These are phyloP conservation scores for Amphichorda felina DNA, from an alignment of 2,329 filamentous ascomycete species.

Conservation along the genomic window DNA sequence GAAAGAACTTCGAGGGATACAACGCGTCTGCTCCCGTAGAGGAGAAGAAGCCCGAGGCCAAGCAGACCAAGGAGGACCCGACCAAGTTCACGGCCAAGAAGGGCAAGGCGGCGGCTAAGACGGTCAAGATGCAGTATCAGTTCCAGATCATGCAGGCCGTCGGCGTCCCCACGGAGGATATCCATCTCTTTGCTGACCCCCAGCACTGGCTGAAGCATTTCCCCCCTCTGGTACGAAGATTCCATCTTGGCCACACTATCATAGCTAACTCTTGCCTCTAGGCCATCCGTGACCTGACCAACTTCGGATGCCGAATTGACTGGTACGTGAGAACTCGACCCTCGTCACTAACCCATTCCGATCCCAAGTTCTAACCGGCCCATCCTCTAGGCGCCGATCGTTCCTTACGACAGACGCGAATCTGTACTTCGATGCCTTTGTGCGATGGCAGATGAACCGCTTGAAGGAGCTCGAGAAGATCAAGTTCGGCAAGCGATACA, in stretches of 20 bases:
- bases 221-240: constrained; percentile 39
- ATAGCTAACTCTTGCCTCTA: too few species aligned
- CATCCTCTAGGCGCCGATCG: constrained; percentile 46
- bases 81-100: constrained; percentile 91
- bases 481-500: constrained; percentile 86
- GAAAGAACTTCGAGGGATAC: constrained; percentile 72
- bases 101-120: constrained; percentile 82
- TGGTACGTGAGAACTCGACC: constrained; percentile 67
- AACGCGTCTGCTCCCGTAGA: constrained; percentile 43
- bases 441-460: constrained; percentile 94
- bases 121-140: constrained; percentile 88
- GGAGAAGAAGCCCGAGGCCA: constrained; percentile 37
- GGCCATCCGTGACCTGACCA: constrained; percentile 62
- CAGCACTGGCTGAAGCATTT: constrained; percentile 88
- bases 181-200: constrained; percentile 88
- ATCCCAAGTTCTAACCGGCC: too few species aligned
- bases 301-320: constrained; percentile 78
- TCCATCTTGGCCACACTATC: too few species aligned
- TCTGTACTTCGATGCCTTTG: constrained; percentile 91
- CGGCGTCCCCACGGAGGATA: constrained; percentile 77
- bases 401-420: constrained; percentile 96
- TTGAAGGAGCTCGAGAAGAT: constrained; percentile 85
- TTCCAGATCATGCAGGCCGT: constrained; percentile 92
- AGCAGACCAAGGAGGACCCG: constrained; percentile 62
- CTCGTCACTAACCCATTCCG: too few species aligned